Percentiles rank a stretch among this genome's conserved stretches.
phyloP scores from a whole-genome alignment of 306 rosid genomes.

The Prunus dulcis region DNA sequence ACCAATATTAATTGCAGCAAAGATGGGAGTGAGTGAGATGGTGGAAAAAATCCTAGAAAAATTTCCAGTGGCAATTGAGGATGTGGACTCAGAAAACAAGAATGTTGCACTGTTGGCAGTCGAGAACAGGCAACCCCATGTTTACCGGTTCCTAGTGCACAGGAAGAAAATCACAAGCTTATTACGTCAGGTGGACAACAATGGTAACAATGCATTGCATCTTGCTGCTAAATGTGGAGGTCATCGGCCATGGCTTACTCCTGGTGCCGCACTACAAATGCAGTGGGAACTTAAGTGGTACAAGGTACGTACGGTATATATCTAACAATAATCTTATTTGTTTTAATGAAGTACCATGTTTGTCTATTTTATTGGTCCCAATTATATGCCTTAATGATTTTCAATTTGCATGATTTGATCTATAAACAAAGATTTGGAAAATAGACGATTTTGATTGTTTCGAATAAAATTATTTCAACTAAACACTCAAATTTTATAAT shows the following conservation, averaged over 20 bases:
- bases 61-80: slow-evolving; percentile 56
- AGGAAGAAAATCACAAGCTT: slow-evolving; percentile 23
- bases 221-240: slow-evolving; percentile 48
- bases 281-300: slow-evolving; percentile 71
- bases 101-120: slow-evolving; percentile 54
- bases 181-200: slow-evolving; percentile 39
- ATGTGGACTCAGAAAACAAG: slow-evolving; percentile 37
- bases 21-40: slow-evolving; percentile 56
- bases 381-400: too few relatives aligned
- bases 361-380: background rate
- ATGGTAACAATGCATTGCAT: slow-evolving; percentile 61
- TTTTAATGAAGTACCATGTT: too few relatives aligned
- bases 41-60: slow-evolving; percentile 35
- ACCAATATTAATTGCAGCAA: slow-evolving; percentile 52
- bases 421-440: too few relatives aligned
- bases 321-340: too few relatives aligned
- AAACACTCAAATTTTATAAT: too few relatives aligned
- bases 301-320: slow-evolving; percentile 22
- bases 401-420: too few relatives aligned
- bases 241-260: slow-evolving; percentile 50
- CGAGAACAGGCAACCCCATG: slow-evolving; percentile 62
- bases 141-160: slow-evolving; percentile 27
- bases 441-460: too few relatives aligned
- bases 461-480: too few relatives aligned
- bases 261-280: slow-evolving; percentile 62